Conservation (phyloP, 345 rosid genomes). For the Gossypium anomalum region DNA sequence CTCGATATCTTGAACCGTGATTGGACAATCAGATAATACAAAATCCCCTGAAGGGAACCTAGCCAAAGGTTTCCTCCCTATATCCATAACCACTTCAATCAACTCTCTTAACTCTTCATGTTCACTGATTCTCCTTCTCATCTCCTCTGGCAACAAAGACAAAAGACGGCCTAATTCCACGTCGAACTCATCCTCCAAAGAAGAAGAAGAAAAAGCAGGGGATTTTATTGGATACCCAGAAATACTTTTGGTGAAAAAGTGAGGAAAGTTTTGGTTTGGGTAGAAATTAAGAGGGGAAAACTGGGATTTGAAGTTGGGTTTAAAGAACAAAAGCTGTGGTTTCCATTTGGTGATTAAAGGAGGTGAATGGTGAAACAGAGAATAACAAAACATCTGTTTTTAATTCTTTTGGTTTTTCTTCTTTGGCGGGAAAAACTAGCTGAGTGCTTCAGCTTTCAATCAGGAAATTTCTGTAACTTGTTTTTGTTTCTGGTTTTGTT, state of each 20-base stretch:
- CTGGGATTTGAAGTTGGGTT: conserved; percentile 6
- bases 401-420: not conserved
- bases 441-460: not conserved
- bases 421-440: conserved; percentile 9
- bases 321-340: not conserved
- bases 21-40: conserved; percentile 53
- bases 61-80: conserved; percentile 82
- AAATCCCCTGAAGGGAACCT: conserved; percentile 93
- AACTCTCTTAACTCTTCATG: conserved; percentile 56
- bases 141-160: conserved; percentile 58
- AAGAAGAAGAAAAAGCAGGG: conserved; percentile 13
- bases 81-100: conserved; percentile 82
- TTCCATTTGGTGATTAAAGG: conserved; percentile 15
- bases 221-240: conserved; percentile 18
- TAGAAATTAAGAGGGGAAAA: conserved; percentile 17
- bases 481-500: not conserved
- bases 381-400: conserved; percentile 29
- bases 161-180: conserved; percentile 66
- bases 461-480: not conserved
- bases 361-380: conserved; percentile 18
- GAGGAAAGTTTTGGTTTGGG: conserved; percentile 3
- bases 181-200: conserved; percentile 36
- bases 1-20: conserved; percentile 48
- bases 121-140: conserved; percentile 50
- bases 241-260: not conserved